phyloP scores from a whole-genome alignment of 108 stramenopile genomes.

The Nannochloropsis oceanica region DNA sequence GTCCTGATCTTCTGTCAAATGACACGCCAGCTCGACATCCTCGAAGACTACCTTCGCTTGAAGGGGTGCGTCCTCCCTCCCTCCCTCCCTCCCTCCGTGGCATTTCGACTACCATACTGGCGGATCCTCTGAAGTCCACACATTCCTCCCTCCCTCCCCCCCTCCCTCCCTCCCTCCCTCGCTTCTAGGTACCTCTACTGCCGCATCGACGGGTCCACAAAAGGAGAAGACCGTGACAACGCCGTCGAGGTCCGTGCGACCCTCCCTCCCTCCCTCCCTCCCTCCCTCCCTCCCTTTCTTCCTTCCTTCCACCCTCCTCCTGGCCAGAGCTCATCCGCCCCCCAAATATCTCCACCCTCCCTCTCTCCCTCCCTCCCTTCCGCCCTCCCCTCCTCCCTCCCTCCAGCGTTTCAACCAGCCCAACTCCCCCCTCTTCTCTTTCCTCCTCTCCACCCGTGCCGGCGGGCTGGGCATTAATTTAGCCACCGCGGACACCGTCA shows the following conservation, averaged over 20 bases:
- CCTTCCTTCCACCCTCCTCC: background rate
- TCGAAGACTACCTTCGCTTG: slow-evolving; percentile 47
- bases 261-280: too few relatives aligned
- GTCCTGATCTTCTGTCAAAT: slow-evolving; percentile 52
- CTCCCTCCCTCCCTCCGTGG: background rate
- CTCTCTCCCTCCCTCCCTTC: background rate
- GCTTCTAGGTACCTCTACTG: slow-evolving; percentile 58
- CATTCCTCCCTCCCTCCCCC: background rate
- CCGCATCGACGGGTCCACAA: slow-evolving; percentile 91
- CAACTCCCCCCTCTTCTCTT: slow-evolving; percentile 72
- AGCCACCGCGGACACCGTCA: slow-evolving; percentile 92
- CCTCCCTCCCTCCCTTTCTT: background rate
- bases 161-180: background rate
- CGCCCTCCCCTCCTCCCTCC: background rate
- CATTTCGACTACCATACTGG: too few relatives aligned
- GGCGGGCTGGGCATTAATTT: slow-evolving; percentile 97
- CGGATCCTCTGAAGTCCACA: too few relatives aligned
- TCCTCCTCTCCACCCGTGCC: slow-evolving; percentile 85
- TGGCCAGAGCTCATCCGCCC: background rate
- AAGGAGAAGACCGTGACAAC: slow-evolving; percentile 69
- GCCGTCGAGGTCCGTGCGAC: background rate
- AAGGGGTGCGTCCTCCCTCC: slow-evolving; percentile 23
- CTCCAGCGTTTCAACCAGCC: slow-evolving; percentile 61
- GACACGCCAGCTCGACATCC: slow-evolving; percentile 47
- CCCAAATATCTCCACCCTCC: background rate